These are phyloP conservation scores for Cladorrhinum sp. DNA, from an alignment of 2,329 filamentous ascomycete species.

Conservation along the genomic window DNA sequence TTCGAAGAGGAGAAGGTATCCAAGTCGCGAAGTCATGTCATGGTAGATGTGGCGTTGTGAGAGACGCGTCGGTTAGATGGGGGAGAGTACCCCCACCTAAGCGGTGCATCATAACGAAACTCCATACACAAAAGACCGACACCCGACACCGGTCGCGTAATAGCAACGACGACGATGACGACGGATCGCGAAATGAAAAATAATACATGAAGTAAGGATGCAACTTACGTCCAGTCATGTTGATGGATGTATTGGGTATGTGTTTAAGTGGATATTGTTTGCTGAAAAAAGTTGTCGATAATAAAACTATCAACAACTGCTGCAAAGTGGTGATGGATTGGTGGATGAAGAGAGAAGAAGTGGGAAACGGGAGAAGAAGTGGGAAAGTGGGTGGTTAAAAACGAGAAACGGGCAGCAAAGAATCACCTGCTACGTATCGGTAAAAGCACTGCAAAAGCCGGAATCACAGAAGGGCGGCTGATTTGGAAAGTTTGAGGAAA, in stretches of 20 bases:
- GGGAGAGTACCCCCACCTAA: neutral
- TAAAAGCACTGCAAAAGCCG: neutral
- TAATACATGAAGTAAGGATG: slow-evolving; percentile 13
- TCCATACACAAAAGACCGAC: too few species aligned
- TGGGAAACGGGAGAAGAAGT: slow-evolving; percentile 13
- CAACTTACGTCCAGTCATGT: slow-evolving; percentile 71
- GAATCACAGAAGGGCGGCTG: slow-evolving; percentile 6
- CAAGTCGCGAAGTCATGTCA: neutral
- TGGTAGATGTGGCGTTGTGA: slow-evolving; percentile 2
- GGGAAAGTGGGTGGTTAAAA: slow-evolving; percentile 16
- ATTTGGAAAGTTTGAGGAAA: slow-evolving; percentile 16
- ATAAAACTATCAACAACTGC: neutral
- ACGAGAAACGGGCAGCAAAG: neutral
- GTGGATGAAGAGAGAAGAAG: too few species aligned
- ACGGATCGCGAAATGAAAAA: slow-evolving; percentile 18
- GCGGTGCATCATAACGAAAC: slow-evolving; percentile 21
- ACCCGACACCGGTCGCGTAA: slow-evolving; percentile 16
- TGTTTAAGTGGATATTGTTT: slow-evolving; percentile 31
- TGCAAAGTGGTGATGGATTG: neutral
- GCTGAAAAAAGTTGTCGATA: slow-evolving; percentile 28
- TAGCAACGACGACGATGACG: slow-evolving; percentile 27
- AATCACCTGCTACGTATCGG: neutral
- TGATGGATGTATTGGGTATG: slow-evolving; percentile 42
- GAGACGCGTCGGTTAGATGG: slow-evolving; percentile 11
- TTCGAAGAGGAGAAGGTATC: too few species aligned